phyloP scores from a whole-genome alignment of 2,329 filamentous ascomycete genomes.

The Talaromyces sp. region DNA sequence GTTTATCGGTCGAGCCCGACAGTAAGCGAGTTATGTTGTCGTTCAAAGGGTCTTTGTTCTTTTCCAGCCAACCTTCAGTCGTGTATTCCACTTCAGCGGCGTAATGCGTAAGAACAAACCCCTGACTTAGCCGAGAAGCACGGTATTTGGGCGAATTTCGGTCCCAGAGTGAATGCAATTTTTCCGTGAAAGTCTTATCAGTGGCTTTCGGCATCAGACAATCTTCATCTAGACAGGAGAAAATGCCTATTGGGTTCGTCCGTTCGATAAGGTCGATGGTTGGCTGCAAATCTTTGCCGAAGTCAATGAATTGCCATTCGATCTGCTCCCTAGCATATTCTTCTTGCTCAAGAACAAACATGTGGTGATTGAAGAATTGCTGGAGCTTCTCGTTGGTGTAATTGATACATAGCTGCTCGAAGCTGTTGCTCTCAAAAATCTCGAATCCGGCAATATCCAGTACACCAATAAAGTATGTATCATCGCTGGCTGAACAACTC shows the following conservation, averaged over 20 bases:
- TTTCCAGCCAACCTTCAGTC: constrained; percentile 91
- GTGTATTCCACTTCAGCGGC: constrained; percentile 97
- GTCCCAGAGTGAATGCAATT: constrained; percentile 94
- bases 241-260: constrained; percentile 95
- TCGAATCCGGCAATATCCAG: constrained; percentile 99
- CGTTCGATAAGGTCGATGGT: constrained; percentile 97
- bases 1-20: constrained; percentile 72
- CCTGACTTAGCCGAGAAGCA: constrained; percentile 77
- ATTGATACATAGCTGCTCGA: constrained; percentile 98
- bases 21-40: constrained; percentile 92
- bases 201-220: constrained; percentile 99
- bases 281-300: constrained; percentile 91
- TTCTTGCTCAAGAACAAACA: constrained; percentile 98
- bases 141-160: constrained; percentile 93
- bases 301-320: constrained; percentile 99
- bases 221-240: constrained; percentile 96
- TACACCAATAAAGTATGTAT: constrained; percentile 93
- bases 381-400: constrained; percentile 99
- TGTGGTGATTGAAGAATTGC: constrained; percentile 99
- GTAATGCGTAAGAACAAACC: constrained; percentile 95
- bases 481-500: constrained; percentile 74
- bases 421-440: constrained; percentile 97
- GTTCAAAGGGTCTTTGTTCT: constrained; percentile 97
- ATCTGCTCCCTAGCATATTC: constrained; percentile 97
- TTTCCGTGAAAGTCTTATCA: constrained; percentile 94